phyloP scores from a whole-genome alignment of 345 rosid genomes.

The Trapa incisa region DNA sequence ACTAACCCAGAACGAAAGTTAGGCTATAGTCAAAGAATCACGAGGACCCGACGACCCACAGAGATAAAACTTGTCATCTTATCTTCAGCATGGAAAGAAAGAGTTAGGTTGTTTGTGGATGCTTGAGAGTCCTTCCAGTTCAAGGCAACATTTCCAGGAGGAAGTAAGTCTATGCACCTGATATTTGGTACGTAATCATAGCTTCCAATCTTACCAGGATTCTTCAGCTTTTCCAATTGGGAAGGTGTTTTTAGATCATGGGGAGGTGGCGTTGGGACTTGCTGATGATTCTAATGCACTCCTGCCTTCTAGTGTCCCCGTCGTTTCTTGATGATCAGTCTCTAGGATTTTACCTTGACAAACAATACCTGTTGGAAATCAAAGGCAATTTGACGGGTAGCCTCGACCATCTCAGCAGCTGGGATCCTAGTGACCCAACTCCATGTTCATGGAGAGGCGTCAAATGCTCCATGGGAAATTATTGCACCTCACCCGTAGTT shows the following conservation, averaged over 20 bases:
- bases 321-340: slow-evolving; percentile 26
- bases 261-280: neutral
- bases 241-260: neutral
- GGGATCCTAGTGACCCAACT: slow-evolving; percentile 53
- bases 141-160: too few species aligned
- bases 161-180: too few species aligned
- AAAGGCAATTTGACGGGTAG: slow-evolving; percentile 42
- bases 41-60: too few species aligned
- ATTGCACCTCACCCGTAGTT: slow-evolving; percentile 33
- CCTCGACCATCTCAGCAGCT: slow-evolving; percentile 28
- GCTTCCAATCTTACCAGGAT: too few species aligned
- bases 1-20: too few species aligned
- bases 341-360: slow-evolving; percentile 50
- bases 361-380: slow-evolving; percentile 49
- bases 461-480: slow-evolving; percentile 31
- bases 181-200: too few species aligned
- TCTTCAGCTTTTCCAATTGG: neutral
- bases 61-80: too few species aligned
- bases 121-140: too few species aligned
- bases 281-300: slow-evolving; percentile 5
- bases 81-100: too few species aligned
- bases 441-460: slow-evolving; percentile 87
- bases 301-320: slow-evolving; percentile 13
- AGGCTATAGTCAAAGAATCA: too few species aligned
- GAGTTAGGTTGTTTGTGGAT: too few species aligned